phyloP scores from a whole-genome alignment of 176 grass and related monocot genomes.

The Eragrostis curvula region DNA sequence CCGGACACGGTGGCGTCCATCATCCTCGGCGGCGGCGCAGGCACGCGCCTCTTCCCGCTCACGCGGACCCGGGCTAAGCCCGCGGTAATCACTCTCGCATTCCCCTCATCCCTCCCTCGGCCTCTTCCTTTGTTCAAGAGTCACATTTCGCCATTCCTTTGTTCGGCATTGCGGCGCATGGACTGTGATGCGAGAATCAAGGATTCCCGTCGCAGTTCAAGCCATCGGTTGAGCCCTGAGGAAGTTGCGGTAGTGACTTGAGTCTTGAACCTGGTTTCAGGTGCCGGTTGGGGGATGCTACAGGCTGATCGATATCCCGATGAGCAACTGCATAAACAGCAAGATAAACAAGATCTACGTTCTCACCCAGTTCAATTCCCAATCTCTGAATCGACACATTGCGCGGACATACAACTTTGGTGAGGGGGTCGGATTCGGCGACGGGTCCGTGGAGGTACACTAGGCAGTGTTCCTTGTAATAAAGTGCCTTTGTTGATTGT shows the following conservation, averaged over 20 bases:
- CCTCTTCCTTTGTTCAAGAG: not conserved
- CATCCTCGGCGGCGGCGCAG: constrained; percentile 78
- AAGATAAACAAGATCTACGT: constrained; percentile 83
- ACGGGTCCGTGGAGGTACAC: constrained; percentile 81
- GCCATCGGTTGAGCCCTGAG: not conserved
- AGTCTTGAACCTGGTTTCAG: constrained; percentile 30
- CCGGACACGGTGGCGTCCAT: constrained; percentile 75
- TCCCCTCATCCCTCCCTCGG: no score
- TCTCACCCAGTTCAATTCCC: constrained; percentile 80
- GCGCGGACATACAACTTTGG: constrained; percentile 74
- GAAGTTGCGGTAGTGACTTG: constrained; percentile 17
- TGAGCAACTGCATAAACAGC: constrained; percentile 92
- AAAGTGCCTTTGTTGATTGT: not conserved
- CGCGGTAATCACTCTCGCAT: constrained; percentile 46
- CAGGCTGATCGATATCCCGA: constrained; percentile 76
- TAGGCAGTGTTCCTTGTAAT: not conserved
- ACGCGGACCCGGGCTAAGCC: constrained; percentile 85
- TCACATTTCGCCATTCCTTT: not conserved
- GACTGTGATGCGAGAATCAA: not conserved
- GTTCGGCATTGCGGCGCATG: not conserved
- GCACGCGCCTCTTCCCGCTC: constrained; percentile 87
- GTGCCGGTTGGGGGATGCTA: constrained; percentile 80
- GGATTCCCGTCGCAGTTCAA: constrained; percentile 1
- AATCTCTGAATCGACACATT: constrained; percentile 79
- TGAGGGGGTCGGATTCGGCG: constrained; percentile 60